A percentile compares a stretch with the other conserved stretches of the same genome.
Conservation (phyloP, 345 rosid genomes). For the Carallia pectinifolia region DNA sequence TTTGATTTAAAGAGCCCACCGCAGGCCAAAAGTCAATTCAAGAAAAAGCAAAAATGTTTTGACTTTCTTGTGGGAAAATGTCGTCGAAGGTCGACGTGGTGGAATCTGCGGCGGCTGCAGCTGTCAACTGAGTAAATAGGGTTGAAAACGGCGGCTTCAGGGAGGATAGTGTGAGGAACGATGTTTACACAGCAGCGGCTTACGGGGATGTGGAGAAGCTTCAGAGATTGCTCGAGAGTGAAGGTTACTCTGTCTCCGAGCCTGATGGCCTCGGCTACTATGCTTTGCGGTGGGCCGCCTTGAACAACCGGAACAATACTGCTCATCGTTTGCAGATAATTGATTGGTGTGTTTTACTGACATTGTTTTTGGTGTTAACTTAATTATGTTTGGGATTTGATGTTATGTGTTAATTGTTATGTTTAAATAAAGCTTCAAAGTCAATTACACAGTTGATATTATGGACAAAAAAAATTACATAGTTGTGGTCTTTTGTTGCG, state of each 20-base stretch:
- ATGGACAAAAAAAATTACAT: no score
- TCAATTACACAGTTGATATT: no score
- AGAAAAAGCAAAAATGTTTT: not conserved
- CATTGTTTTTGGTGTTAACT: no score
- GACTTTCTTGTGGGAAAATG: conserved; percentile 33
- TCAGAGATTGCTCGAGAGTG: conserved; percentile 86
- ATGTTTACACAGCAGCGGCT: conserved; percentile 91
- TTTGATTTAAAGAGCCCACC: not conserved
- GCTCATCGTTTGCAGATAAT: conserved; percentile 80
- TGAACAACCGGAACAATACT: conserved; percentile 86
- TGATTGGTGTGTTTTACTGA: conserved; percentile 34
- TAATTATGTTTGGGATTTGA: no score
- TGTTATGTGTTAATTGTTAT: no score
- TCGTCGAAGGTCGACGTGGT: conserved; percentile 99
- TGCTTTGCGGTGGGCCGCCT: conserved; percentile 87
- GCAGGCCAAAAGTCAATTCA: not conserved
- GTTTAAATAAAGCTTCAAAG: no score
- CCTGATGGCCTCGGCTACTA: conserved; percentile 90
- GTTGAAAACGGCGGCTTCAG: conserved; percentile 23
- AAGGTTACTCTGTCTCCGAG: conserved; percentile 80
- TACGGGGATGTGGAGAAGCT: conserved; percentile 98
- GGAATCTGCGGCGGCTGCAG: conserved; percentile 44
- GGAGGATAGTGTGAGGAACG: conserved; percentile 69
- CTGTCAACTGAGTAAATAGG: conserved; percentile 15
- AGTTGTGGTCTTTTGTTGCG: not conserved